Base-by-base conservation (phyloP, 2,329 filamentous ascomycete species). In the Blumeria hordei region DNA sequence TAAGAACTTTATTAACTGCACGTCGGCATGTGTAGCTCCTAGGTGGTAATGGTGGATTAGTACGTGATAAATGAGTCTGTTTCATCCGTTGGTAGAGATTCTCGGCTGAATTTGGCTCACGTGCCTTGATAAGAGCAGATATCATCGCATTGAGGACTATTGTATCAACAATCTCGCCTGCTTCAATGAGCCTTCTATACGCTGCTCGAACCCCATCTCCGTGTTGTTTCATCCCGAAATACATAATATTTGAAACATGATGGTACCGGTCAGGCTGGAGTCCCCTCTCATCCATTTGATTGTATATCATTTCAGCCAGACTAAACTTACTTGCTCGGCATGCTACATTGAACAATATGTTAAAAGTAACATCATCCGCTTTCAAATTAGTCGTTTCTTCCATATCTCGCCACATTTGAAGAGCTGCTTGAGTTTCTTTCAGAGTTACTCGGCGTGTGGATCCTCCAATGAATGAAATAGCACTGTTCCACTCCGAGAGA, bases 381-480 rank as follows among this genome's bases (percentile, higher is more conserved):
- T 70, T 69, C 12, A 87, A 67, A 0, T 76, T 74, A 1, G 80
- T 80, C 4, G 78, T 70, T 50, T 76, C 73, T 67, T 98, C 92
- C 88, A 96, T 96, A 62, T 92, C 80, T 59, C 77, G 80, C 88
- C 90, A 98, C 28, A 93, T 68, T 51, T 78, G 75, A 49, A 98
- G 71, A 0, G 85, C 81, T 5, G 78, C 74, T 66, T 85, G 71
- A 45, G 85, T 67, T 65, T 88, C 75, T 43, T 74, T 63, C 47
- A 74, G 71, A 49, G 77, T 73, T 41, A 80, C 71, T 10, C 64
- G 70, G 8, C 75, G 71, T 59, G 82, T 78, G 61, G 84, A 87
- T 56, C 82, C 80, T 39, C 82, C 81, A 9, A 85, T 83, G 62
- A 93, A 83, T 18, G 83, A 76, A 54, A 95, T 78, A 39, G 88